Conservation (phyloP, 1,284 basidiomycete genomes). For the Farysia itapuensis region DNA sequence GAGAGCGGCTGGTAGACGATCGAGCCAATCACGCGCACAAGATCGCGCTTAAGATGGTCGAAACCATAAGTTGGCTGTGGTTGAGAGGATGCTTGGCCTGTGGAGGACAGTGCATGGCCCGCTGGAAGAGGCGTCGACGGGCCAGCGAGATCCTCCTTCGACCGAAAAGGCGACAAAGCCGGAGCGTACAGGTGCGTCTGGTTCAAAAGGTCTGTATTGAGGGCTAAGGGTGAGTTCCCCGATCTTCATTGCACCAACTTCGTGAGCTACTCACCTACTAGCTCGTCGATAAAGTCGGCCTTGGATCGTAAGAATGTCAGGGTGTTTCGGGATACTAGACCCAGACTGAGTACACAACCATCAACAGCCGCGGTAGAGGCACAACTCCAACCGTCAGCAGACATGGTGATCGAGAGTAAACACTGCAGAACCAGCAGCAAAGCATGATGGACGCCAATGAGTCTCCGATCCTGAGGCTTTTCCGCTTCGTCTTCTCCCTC, state of each 20-base stretch:
- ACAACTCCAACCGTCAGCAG: constrained; percentile 25
- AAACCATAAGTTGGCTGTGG: constrained; percentile 19
- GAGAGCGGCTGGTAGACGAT: constrained; percentile 18
- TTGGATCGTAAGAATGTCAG: too few species aligned
- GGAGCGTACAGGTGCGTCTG: constrained; percentile 34
- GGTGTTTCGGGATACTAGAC: too few species aligned
- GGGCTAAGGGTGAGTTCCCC: too few species aligned
- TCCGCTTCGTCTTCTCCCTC: constrained; percentile 8
- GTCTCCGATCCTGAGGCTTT: constrained; percentile 19
- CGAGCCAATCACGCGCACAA: constrained; percentile 41
- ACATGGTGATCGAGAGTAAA: constrained; percentile 27
- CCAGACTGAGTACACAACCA: too few species aligned
- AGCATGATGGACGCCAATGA: constrained; percentile 31
- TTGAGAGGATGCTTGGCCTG: constrained; percentile 10
- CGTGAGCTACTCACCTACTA: constrained; percentile 4
- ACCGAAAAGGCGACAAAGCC: constrained; percentile 40
- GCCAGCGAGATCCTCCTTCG: background rate
- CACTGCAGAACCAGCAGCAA: constrained; percentile 35
- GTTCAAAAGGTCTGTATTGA: constrained; percentile 19
- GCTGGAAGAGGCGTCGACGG: constrained; percentile 9
- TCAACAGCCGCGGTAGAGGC: background rate
- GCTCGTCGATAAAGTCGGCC: constrained; percentile 11
- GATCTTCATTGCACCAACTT: too few species aligned
- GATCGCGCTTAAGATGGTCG: constrained; percentile 45
- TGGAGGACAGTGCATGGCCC: constrained; percentile 37